Percentiles rank a stretch among this genome's conserved stretches.
phyloP scores from a whole-genome alignment of 805 yeast species.

The Teunomyces kruisii region DNA sequence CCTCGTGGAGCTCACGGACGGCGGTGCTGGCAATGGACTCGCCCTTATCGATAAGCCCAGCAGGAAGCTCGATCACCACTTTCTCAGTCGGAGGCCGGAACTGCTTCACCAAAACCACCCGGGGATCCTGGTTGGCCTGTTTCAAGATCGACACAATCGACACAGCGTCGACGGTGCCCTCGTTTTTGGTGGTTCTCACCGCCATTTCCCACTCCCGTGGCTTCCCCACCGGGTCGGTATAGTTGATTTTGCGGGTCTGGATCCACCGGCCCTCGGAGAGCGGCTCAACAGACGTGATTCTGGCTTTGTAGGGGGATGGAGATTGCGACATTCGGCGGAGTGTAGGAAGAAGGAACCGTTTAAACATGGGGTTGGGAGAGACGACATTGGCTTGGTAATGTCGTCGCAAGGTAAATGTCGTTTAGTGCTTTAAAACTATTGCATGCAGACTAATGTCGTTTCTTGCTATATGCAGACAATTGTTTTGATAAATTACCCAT shows the following conservation, averaged over 20 bases:
- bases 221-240: conserved; percentile 68
- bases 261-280: conserved; percentile 45
- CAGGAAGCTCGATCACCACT: conserved; percentile 91
- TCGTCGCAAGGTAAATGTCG: neutral
- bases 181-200: conserved; percentile 59
- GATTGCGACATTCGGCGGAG: conserved; percentile 15
- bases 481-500: too few relatives aligned
- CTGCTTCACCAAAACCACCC: conserved; percentile 74
- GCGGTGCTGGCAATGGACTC: conserved; percentile 82
- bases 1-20: conserved; percentile 82
- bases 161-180: conserved; percentile 80
- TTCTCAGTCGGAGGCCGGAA: conserved; percentile 91
- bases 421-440: too few relatives aligned
- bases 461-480: too few relatives aligned
- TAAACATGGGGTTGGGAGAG: neutral
- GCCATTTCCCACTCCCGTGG: conserved; percentile 89
- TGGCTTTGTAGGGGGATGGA: conserved; percentile 42
- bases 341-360: neutral
- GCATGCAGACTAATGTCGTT: too few relatives aligned
- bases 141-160: conserved; percentile 76
- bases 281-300: conserved; percentile 30
- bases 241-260: conserved; percentile 61
- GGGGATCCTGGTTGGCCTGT: conserved; percentile 37
- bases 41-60: conserved; percentile 86
- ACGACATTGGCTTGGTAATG: neutral